Evolutionary conservation across 495 filamentous ascomycete genomes (phyloP).

Genomic region (Beverwykella pulmonaria): DNA sequence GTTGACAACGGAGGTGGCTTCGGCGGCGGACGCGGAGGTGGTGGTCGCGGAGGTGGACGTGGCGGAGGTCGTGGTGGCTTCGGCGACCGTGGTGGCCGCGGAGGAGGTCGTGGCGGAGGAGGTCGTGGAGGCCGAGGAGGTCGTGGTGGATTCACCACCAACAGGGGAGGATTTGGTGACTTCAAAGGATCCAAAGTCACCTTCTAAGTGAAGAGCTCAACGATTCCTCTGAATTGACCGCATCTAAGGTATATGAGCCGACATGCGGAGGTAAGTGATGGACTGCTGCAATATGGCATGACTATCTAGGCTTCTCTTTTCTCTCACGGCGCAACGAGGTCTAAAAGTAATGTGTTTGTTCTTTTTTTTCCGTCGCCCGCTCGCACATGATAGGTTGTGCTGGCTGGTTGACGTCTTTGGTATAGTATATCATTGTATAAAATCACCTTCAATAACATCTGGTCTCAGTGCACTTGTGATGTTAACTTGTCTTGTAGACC

Average conservation of each 20-base stretch:
- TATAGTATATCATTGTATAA: neutral
- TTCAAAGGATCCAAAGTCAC: constrained; percentile 92
- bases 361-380: neutral
- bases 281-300: neutral
- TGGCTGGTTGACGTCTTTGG: neutral
- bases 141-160: constrained; percentile 54
- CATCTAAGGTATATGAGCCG: constrained; percentile 1
- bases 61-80: constrained; percentile 59
- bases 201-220: constrained; percentile 52
- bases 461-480: neutral
- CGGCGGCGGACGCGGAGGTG: constrained; percentile 54
- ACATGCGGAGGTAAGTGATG: constrained; percentile 9
- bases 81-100: constrained; percentile 54
- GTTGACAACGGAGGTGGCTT: constrained; percentile 60
- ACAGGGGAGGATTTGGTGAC: constrained; percentile 75
- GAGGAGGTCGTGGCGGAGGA: constrained; percentile 55
- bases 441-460: neutral
- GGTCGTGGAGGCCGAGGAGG: constrained; percentile 53
- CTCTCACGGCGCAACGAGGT: neutral
- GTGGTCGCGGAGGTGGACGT: constrained; percentile 55
- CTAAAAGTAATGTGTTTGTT: constrained; percentile 2
- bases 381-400: neutral
- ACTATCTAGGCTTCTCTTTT: neutral
- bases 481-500: no score
- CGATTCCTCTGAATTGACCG: neutral